phyloP scores from a whole-genome alignment of 2,329 filamentous ascomycete genomes.

The Colletotrichum chrysophilum region DNA sequence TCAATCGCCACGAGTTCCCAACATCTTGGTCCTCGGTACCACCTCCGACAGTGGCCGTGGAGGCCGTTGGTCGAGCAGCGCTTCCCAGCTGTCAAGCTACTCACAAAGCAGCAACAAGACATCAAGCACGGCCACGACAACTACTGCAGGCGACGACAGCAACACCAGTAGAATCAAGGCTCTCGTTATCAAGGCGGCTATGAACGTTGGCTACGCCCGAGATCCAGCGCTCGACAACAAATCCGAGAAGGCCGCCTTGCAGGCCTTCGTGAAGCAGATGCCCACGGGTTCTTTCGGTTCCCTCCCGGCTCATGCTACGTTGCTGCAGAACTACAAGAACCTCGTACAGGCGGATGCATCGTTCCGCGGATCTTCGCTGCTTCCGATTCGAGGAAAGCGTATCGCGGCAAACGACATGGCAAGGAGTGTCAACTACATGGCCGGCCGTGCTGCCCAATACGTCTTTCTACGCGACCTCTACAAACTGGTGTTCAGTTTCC shows the following conservation, averaged over 20 bases:
- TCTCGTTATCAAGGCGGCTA: constrained; percentile 82
- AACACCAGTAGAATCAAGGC: constrained; percentile 80
- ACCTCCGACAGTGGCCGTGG: constrained; percentile 62
- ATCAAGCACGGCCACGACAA: constrained; percentile 75
- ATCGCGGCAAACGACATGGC: constrained; percentile 78
- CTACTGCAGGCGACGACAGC: constrained; percentile 72
- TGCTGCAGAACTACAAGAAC: constrained; percentile 82
- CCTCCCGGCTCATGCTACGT: constrained; percentile 69
- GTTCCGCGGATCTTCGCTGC: constrained; percentile 59
- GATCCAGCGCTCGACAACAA: constrained; percentile 50
- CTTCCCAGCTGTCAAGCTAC: constrained; percentile 79
- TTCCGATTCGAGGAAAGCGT: constrained; percentile 63
- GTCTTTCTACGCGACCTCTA: constrained; percentile 83
- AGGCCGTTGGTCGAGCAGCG: constrained; percentile 81
- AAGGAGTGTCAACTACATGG: constrained; percentile 79
- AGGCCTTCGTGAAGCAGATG: constrained; percentile 77
- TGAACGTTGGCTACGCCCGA: constrained; percentile 81
- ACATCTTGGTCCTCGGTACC: constrained; percentile 86
- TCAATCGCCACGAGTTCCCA: constrained; percentile 76
- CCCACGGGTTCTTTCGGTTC: constrained; percentile 81
- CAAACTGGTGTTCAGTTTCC: constrained; percentile 83
- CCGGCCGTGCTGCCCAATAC: constrained; percentile 72
- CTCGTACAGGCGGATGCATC: constrained; percentile 76
- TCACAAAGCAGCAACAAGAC: constrained; percentile 72
- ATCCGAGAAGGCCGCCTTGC: constrained; percentile 60